These are phyloP conservation scores for Poronia punctata DNA, from an alignment of 495 filamentous ascomycete genomes.

Conservation along the genomic window DNA sequence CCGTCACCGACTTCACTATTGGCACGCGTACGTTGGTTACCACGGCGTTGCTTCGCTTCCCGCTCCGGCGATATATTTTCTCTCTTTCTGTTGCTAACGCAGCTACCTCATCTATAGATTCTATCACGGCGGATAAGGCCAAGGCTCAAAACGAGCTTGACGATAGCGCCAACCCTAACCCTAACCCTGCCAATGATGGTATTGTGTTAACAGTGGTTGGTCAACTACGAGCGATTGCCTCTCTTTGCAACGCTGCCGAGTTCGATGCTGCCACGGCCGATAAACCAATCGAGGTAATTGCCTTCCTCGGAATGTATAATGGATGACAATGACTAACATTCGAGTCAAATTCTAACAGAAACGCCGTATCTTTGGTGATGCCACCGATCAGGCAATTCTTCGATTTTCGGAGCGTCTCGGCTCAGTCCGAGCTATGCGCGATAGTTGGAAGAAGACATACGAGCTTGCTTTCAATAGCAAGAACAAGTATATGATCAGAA, in stretches of 20 bases:
- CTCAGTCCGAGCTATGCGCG: conserved; percentile 41
- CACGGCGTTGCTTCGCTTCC: neutral
- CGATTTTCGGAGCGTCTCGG: conserved; percentile 56
- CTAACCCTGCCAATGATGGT: conserved; percentile 20
- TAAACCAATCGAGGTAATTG: conserved; percentile 34
- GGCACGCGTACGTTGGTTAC: conserved; percentile 26
- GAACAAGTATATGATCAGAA: conserved; percentile 67
- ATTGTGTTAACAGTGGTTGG: conserved; percentile 31
- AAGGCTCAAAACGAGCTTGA: conserved; percentile 34
- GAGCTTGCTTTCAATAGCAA: conserved; percentile 71
- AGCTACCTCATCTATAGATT: conserved; percentile 9
- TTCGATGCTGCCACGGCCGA: conserved; percentile 55
- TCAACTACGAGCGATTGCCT: conserved; percentile 45
- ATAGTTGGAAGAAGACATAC: conserved; percentile 50
- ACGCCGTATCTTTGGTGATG: conserved; percentile 60
- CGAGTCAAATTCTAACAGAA: conserved; percentile 15
- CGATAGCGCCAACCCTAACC: conserved; percentile 18
- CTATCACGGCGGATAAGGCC: conserved; percentile 32
- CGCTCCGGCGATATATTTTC: neutral
- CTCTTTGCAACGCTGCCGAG: conserved; percentile 63
- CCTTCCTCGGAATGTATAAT: neutral
- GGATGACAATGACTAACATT: neutral
- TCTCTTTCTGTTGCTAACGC: too few species aligned
- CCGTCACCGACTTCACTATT: conserved; percentile 48
- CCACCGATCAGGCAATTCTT: conserved; percentile 65